Conservation (phyloP, 2,329 filamentous ascomycete genomes). For the Raffaelea deltoideospora region DNA sequence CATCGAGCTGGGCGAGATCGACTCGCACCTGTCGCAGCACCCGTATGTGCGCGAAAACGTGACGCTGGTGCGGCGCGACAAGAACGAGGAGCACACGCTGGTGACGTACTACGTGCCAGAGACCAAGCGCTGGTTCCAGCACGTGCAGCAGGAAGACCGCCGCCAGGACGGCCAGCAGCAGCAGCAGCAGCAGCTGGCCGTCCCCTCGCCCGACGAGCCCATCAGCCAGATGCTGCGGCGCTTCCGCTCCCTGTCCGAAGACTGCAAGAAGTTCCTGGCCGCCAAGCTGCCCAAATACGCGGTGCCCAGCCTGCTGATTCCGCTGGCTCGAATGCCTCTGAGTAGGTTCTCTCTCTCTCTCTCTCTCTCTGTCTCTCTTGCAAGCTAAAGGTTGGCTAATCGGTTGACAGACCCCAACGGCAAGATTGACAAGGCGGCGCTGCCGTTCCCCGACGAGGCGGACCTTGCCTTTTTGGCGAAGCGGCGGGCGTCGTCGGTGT, state of each 20-base stretch:
- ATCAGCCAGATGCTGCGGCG: constrained; percentile 6
- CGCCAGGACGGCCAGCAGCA: constrained; percentile 30
- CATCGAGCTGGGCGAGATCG: constrained; percentile 89
- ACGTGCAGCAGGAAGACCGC: constrained; percentile 36
- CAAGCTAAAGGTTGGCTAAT: neutral
- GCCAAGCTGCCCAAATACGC: constrained; percentile 59
- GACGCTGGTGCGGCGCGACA: constrained; percentile 71
- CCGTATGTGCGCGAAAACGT: constrained; percentile 69
- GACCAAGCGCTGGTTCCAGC: constrained; percentile 47
- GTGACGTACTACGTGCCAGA: constrained; percentile 88
- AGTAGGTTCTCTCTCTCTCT: constrained; percentile 1
- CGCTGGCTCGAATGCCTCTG: constrained; percentile 39
- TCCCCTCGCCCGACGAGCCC: constrained; percentile 16
- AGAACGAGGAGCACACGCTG: constrained; percentile 70
- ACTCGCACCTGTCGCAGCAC: constrained; percentile 62
- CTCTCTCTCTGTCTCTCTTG: neutral
- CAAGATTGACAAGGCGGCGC: constrained; percentile 64
- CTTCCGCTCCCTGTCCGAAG: constrained; percentile 6
- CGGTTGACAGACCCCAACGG: constrained; percentile 54
- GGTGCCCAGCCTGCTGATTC: constrained; percentile 59
- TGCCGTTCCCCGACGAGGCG: constrained; percentile 67
- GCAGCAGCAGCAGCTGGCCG: constrained; percentile 12
- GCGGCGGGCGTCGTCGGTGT: constrained; percentile 9
- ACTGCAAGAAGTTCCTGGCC: constrained; percentile 37
- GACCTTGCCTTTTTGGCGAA: constrained; percentile 17